Percentiles rank a stretch among this genome's conserved stretches.
phyloP scores from a whole-genome alignment of 768 basidiomycete species.

The Tylopilus cervinicoccineus region DNA sequence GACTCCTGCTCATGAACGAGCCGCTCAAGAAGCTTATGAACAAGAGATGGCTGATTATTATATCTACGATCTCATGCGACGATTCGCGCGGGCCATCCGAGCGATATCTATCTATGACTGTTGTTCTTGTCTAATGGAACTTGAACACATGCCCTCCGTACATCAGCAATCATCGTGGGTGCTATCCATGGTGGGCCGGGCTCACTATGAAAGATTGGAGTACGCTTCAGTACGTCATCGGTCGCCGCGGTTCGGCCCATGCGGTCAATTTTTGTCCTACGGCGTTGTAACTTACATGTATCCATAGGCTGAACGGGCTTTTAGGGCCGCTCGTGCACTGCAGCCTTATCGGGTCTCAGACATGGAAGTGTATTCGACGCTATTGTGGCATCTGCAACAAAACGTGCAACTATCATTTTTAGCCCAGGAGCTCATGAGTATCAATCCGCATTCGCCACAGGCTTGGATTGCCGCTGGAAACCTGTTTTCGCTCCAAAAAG shows the following conservation, averaged over 20 bases:
- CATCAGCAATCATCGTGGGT: constrained; percentile 77
- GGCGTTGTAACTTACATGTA: constrained; percentile 13
- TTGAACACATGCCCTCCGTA: constrained; percentile 69
- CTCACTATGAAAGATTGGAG: constrained; percentile 86
- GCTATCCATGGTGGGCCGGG: constrained; percentile 78
- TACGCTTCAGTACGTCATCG: constrained; percentile 73
- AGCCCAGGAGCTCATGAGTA: constrained; percentile 86
- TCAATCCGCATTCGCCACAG: constrained; percentile 77
- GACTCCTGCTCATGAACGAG: constrained; percentile 65
- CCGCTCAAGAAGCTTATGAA: constrained; percentile 68
- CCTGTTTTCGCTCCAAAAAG: constrained; percentile 91
- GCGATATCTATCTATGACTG: constrained; percentile 76
- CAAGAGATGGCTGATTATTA: constrained; percentile 76
- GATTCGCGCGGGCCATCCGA: constrained; percentile 77
- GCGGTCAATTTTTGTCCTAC: constrained; percentile 15
- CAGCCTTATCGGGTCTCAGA: constrained; percentile 90
- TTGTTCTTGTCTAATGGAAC: constrained; percentile 64
- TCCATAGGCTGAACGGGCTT: constrained; percentile 83
- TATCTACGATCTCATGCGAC: constrained; percentile 75
- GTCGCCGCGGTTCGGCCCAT: constrained; percentile 4
- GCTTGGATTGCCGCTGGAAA: constrained; percentile 98
- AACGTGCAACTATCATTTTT: constrained; percentile 85
- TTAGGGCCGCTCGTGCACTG: constrained; percentile 71
- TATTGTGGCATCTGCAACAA: constrained; percentile 91
- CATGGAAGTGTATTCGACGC: constrained; percentile 95